A percentile compares a stretch with the other conserved stretches of the same genome.
Conservation (phyloP, 2,329 filamentous ascomycete genomes). For the Fusarium papillatum region DNA sequence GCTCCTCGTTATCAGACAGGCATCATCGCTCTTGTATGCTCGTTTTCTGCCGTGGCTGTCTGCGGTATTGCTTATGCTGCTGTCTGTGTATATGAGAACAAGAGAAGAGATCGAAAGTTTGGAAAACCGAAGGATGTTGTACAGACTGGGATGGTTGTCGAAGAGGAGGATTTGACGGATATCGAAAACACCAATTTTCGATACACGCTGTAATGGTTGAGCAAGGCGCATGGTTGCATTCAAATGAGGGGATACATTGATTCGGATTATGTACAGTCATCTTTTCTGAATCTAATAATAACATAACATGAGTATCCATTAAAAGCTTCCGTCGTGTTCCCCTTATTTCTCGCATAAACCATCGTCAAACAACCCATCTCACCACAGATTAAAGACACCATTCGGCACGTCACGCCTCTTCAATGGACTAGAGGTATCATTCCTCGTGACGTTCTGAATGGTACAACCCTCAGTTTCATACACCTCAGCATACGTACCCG, state of each 20-base stretch:
- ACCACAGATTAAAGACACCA: constrained; percentile 34
- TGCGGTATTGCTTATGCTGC: constrained; percentile 38
- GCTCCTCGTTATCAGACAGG: constrained; percentile 46
- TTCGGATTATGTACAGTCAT: background rate
- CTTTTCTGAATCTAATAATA: background rate
- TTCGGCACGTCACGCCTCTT: constrained; percentile 21
- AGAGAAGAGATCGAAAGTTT: constrained; percentile 23
- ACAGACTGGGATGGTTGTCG: constrained; percentile 15
- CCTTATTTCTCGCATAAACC: background rate
- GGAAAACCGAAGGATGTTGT: constrained; percentile 11
- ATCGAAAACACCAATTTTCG: constrained; percentile 34
- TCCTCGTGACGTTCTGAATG: constrained; percentile 36
- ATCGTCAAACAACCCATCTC: background rate
- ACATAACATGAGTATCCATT: background rate
- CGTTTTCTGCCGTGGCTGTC: constrained; percentile 43
- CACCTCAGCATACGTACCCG: constrained; percentile 12
- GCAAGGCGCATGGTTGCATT: background rate
- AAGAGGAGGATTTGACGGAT: constrained; percentile 31
- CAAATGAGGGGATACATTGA: background rate
- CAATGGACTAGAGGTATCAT: constrained; percentile 18
- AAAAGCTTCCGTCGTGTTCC: background rate
- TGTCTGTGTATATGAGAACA: constrained; percentile 42
- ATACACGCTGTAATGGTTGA: constrained; percentile 17
- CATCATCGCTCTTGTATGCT: constrained; percentile 44
- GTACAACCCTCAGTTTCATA: constrained; percentile 38